Conservation (phyloP, 2,329 filamentous ascomycete species). For the Ambrosiella beaveri region DNA sequence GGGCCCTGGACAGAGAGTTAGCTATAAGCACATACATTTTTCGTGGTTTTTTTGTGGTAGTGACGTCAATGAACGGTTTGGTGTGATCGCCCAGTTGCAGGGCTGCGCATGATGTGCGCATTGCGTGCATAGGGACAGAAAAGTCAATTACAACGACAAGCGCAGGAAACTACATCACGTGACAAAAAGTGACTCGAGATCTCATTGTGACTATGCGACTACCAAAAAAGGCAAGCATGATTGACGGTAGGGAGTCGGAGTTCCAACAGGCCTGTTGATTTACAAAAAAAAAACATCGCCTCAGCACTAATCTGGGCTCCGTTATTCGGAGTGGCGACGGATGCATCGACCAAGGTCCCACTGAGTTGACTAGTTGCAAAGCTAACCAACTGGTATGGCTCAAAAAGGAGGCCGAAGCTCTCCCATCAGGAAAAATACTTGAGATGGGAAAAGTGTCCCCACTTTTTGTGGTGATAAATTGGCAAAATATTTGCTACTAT, state of each 20-base stretch:
- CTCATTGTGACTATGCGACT: no score
- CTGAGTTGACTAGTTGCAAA: neutral
- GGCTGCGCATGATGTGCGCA: neutral
- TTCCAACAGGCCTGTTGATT: no score
- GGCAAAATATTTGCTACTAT: neutral
- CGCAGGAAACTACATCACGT: neutral
- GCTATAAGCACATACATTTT: neutral
- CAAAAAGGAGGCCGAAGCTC: no score
- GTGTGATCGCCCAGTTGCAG: no score
- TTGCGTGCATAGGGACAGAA: neutral
- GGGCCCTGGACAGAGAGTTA: constrained; percentile 19
- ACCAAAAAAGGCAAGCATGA: no score
- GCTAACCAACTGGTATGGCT: neutral
- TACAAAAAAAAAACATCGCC: neutral
- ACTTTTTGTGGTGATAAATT: neutral
- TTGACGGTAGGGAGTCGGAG: no score
- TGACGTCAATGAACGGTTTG: no score
- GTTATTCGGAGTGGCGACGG: neutral
- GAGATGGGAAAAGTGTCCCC: neutral
- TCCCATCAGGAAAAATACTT: no score
- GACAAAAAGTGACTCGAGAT: neutral
- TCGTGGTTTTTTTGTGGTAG: no score
- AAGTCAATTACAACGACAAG: neutral
- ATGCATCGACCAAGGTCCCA: neutral
- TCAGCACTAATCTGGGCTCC: neutral